Evolutionary conservation across 108 stramenopile species (phyloP), one percentile per base, ranked within the genome.

Genomic region (Thalassiosira profunda): DNA sequence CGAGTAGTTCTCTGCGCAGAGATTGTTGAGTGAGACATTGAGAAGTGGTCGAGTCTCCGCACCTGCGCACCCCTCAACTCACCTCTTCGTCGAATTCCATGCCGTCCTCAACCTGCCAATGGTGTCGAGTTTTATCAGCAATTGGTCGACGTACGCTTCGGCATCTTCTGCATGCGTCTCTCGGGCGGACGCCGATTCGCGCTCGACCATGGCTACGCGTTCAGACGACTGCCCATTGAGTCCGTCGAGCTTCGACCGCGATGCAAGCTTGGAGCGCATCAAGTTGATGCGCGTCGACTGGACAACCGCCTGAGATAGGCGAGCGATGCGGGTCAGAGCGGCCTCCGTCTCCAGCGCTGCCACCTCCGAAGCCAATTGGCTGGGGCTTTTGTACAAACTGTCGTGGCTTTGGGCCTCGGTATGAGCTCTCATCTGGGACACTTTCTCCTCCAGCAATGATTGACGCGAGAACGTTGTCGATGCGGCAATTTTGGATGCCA

Each of bases 301-400:
- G 23, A 62, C 9, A 0, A 69, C 17, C 33, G 35, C 24, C 4
- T 58, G 67, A 7, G 58, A 62, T n/a, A 58, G 35, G n/a, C 59
- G 28, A 46, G 26, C n/a, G 35, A 69, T 47, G 2, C 76, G 67
- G 25, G 23, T 51, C 45, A 77, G 48, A 28, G 67, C 55, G 21
- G 55, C 61, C 25, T 77, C 76, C 0, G 67, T 63, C 35, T 77
- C 76, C 30, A 77, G 37, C 24, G 76, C 43, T 17, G 67, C 76
- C 14, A 77, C 76, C 41, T 77, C 67, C 1, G 62, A 63, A n/a
- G 76, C 67, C 42, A 77, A 48, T 28, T 63, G 62, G 15, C 52
- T 59, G 21, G 76, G 76, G 12, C 58, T 77, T 64, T 58, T 55
- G 46, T 69, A 69, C 14, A 20, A 62, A 33, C 49, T 52, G 14